Evolutionary conservation across 345 rosid genomes (phyloP).

Genomic region (Dovyalis caffra): DNA sequence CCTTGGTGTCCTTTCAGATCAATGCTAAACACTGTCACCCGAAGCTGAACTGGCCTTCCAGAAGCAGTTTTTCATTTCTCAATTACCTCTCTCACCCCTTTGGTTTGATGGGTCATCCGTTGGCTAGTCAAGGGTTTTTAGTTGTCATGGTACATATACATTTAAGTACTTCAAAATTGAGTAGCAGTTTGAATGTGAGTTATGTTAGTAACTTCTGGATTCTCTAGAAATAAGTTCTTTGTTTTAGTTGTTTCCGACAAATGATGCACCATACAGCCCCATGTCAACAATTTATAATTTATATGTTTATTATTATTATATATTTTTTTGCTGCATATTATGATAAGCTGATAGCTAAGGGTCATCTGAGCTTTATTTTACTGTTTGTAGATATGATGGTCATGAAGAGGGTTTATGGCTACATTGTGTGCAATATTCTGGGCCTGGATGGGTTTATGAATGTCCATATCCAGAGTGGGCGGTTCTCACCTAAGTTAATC

Average conservation of each 20-base stretch:
- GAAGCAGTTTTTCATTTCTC: not conserved
- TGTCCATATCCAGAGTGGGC: constrained; percentile 86
- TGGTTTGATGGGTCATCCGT: not conserved
- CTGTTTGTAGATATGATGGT: constrained; percentile 53
- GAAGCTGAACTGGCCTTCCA: not conserved
- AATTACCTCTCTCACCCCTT: not conserved
- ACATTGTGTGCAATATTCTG: constrained; percentile 69
- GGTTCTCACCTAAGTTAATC: constrained; percentile 22
- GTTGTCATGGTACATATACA: not conserved
- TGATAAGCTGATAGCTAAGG: not conserved
- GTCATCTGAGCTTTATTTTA: not conserved
- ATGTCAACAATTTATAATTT: no score
- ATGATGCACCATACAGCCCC: no score
- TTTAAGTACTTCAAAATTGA: not conserved
- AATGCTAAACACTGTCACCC: not conserved
- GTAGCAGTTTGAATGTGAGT: not conserved
- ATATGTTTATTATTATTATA: no score
- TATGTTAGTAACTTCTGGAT: constrained; percentile 6
- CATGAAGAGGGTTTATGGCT: constrained; percentile 78
- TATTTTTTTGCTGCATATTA: not conserved
- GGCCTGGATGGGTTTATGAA: constrained; percentile 74
- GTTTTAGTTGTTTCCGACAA: no score
- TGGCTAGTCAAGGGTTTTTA: not conserved
- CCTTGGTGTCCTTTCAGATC: not conserved
- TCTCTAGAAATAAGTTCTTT: no score